phyloP scores from a whole-genome alignment of 2,329 filamentous ascomycete genomes.

The Aspergillus caelatus region DNA sequence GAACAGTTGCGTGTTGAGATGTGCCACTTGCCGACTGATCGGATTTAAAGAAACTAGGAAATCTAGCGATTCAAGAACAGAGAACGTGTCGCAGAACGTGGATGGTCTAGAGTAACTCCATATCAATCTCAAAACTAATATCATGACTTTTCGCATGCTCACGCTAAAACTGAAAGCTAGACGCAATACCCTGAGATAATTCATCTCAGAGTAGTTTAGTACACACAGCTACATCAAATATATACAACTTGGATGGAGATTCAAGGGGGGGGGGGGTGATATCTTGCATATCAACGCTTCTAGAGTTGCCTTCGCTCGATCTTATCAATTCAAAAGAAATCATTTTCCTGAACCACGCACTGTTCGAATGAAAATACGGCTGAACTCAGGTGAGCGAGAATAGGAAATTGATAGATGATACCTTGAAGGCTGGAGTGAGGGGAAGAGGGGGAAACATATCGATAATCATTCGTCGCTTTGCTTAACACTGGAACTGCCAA shows the following conservation, averaged over 20 bases:
- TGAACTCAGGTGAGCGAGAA: neutral
- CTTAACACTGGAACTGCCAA: slow-evolving; percentile 18
- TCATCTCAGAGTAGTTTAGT: neutral
- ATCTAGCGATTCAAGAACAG: neutral
- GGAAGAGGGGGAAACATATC: slow-evolving; percentile 12
- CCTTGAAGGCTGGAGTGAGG: neutral
- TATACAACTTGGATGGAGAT: neutral
- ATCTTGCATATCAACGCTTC: slow-evolving; percentile 2
- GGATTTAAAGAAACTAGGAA: neutral
- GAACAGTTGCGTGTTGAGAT: neutral
- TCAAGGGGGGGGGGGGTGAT: neutral
- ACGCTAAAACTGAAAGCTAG: neutral
- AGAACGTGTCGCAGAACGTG: neutral
- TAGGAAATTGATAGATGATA: slow-evolving; percentile 1
- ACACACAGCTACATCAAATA: neutral
- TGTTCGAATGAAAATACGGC: neutral
- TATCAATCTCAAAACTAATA: neutral
- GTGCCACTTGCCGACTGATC: neutral
- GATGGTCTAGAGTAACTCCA: neutral
- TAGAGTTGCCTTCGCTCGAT: neutral
- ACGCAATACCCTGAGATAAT: neutral
- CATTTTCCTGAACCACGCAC: neutral
- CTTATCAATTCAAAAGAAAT: slow-evolving; percentile 1
- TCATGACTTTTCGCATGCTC: neutral
- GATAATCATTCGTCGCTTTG: slow-evolving; percentile 27